Evolutionary conservation across 2,329 filamentous ascomycete species (phyloP).

Genomic region (Beauveria scarabaeidicola): DNA sequence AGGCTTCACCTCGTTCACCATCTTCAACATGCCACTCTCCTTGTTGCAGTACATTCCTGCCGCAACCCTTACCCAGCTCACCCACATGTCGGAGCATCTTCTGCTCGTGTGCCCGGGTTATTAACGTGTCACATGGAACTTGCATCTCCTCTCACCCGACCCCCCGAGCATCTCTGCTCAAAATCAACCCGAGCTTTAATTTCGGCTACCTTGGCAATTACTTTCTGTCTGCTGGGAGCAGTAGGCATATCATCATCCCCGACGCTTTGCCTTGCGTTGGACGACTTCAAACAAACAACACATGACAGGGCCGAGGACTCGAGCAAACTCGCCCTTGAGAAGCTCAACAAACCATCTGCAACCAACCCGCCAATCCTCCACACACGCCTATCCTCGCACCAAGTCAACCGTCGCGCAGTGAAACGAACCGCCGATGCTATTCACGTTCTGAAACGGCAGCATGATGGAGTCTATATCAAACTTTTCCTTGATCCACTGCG

Average conservation of each 20-base stretch:
- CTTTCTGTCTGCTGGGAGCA: not conserved
- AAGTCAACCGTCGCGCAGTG: conserved; percentile 22
- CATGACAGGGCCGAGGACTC: no score
- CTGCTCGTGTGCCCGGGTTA: conserved; percentile 1
- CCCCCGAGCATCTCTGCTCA: not conserved
- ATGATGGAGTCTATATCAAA: conserved; percentile 15
- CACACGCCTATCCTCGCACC: not conserved
- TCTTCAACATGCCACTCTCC: not conserved
- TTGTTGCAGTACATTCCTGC: not conserved
- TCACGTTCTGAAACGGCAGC: conserved; percentile 23
- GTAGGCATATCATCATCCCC: no score
- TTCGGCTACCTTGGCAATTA: not conserved
- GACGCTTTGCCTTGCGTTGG: no score
- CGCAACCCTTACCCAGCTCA: not conserved
- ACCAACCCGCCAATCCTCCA: not conserved
- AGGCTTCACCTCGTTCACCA: not conserved
- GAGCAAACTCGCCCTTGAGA: no score
- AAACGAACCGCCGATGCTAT: conserved; percentile 25
- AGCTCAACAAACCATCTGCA: not conserved
- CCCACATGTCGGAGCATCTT: not conserved
- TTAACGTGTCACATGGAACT: conserved; percentile 11
- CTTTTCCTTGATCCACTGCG: conserved; percentile 13
- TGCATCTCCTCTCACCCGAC: not conserved
- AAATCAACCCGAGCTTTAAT: not conserved
- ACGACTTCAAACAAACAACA: no score